Evolutionary conservation across 2,329 filamentous ascomycete species (phyloP).

Genomic region (Hymenoscyphus salicellus): DNA sequence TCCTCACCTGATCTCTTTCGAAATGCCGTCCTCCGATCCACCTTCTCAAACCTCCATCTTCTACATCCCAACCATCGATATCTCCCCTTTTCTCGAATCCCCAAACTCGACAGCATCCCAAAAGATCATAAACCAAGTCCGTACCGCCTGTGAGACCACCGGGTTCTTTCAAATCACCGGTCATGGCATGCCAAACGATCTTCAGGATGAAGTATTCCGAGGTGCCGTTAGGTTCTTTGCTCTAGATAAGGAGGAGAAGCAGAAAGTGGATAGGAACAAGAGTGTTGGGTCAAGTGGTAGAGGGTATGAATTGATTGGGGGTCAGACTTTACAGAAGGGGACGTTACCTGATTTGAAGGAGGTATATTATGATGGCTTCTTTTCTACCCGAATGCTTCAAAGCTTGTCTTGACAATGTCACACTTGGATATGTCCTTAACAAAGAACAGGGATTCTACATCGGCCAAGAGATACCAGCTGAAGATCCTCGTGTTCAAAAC

Average conservation of each 20-base stretch:
- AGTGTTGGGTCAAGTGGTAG: conserved; percentile 42
- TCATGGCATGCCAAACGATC: conserved; percentile 42
- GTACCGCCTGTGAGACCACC: conserved; percentile 43
- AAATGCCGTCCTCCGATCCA: not conserved
- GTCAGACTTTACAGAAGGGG: conserved; percentile 45
- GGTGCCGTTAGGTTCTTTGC: conserved; percentile 46
- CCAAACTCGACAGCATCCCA: conserved; percentile 18
- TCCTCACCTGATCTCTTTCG: not conserved
- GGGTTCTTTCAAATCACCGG: conserved; percentile 54
- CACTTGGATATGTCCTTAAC: not conserved
- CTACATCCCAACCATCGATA: conserved; percentile 26
- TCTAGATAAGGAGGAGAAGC: conserved; percentile 46
- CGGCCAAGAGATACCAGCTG: conserved; percentile 41
- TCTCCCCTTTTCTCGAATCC: conserved; percentile 21
- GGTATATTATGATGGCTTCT: conserved; percentile 21
- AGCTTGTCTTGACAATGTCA: not conserved
- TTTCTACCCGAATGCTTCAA: not conserved
- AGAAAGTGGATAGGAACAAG: conserved; percentile 39
- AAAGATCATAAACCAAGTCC: conserved; percentile 38
- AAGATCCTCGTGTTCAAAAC: conserved; percentile 37
- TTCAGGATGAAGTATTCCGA: conserved; percentile 42
- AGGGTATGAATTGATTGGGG: conserved; percentile 48
- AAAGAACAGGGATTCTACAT: conserved; percentile 39
- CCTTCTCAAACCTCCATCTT: not conserved
- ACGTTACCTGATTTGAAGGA: conserved; percentile 48